A percentile compares a stretch with the other conserved stretches of the same genome.
Evolutionary conservation across 805 yeast genomes (phyloP).

Genomic region (Myxozyma neglecta): DNA sequence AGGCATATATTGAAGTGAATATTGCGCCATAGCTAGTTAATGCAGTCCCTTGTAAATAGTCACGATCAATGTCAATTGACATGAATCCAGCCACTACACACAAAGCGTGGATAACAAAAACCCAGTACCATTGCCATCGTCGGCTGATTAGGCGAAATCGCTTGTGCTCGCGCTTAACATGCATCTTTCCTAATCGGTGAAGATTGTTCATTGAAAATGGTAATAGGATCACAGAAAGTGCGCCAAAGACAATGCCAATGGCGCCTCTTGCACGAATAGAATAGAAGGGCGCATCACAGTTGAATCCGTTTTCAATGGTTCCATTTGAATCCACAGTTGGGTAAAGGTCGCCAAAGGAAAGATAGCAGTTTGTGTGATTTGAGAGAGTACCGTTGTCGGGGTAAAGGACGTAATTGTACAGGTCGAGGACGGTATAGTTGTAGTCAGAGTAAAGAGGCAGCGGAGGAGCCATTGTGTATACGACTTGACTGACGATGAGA

Average conservation of each 20-base stretch:
- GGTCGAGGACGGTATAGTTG: conserved; percentile 30
- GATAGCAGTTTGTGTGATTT: conserved; percentile 35
- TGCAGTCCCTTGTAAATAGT: conserved; percentile 36
- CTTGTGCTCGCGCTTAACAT: conserved; percentile 26
- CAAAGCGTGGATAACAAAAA: conserved; percentile 33
- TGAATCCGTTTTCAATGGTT: conserved; percentile 31
- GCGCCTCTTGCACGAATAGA: conserved; percentile 34
- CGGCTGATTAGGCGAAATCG: conserved; percentile 33
- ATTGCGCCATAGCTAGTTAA: conserved; percentile 34
- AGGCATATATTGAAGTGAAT: conserved; percentile 31
- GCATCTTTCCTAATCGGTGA: conserved; percentile 35
- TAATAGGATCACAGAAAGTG: conserved; percentile 26
- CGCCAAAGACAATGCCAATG: conserved; percentile 34
- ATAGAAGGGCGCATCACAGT: conserved; percentile 35
- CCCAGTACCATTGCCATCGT: conserved; percentile 40
- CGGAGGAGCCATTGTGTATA: conserved; percentile 17
- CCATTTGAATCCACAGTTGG: conserved; percentile 34
- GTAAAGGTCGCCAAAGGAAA: conserved; percentile 33
- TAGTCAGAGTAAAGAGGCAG: conserved; percentile 31
- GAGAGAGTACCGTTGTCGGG: conserved; percentile 37
- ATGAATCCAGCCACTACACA: conserved; percentile 37
- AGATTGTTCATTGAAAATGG: conserved; percentile 36
- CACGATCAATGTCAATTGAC: conserved; percentile 38
- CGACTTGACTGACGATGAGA: not conserved
- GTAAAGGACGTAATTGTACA: conserved; percentile 32